Base-by-base conservation (phyloP, 106 monocot species). In the Xerophyta viscosa region DNA sequence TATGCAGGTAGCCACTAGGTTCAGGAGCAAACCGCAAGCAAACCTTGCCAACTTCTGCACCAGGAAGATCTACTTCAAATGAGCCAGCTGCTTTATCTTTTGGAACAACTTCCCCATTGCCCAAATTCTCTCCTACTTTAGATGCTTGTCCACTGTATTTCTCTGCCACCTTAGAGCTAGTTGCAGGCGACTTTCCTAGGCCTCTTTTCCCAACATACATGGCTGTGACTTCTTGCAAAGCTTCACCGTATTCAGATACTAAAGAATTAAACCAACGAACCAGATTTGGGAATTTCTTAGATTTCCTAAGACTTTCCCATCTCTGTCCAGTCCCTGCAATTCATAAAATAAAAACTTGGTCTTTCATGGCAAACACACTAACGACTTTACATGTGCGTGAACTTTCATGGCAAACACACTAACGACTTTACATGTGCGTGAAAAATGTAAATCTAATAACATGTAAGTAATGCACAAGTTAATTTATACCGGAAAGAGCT, bases 11-110 rank as follows among this genome's bases (percentile, higher is more conserved):
- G 6, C 96, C 96, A 48, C 96, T 98, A 24, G 96, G 96, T 53
- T 98, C 96, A 2, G 96, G 96, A 19, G 96, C 96, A 74, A 98
- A 98, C 31, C 96, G 68, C 67, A 98, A 68, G 59, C 96, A 79
- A 15, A 98, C 96, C 24, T 98, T 65, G 24, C 96, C 89, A 46
- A 79, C 53, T 72, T 82, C 69, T 47, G 96, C 96, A 42, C 79
- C 82, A 28, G 96, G 96, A 56, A 96, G 88, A 66, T 96, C 96
- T 21, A 96, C 71, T 45, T 96, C 94, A 75, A 70, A 81, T 13
- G 37, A 5, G 7, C 33, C 36, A 66, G 69, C 43, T 48, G 53
- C 52, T 50, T 56, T 81, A 3, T 83, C 77, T 46, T 66, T 75
- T 24, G 56, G 18, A 52, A 26, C 50, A 45, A 62, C 60, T 23